Evolutionary conservation across 2,329 filamentous ascomycete genomes (phyloP), one percentile per base, ranked within the genome.

Genomic region (Exophiala sp.): DNA sequence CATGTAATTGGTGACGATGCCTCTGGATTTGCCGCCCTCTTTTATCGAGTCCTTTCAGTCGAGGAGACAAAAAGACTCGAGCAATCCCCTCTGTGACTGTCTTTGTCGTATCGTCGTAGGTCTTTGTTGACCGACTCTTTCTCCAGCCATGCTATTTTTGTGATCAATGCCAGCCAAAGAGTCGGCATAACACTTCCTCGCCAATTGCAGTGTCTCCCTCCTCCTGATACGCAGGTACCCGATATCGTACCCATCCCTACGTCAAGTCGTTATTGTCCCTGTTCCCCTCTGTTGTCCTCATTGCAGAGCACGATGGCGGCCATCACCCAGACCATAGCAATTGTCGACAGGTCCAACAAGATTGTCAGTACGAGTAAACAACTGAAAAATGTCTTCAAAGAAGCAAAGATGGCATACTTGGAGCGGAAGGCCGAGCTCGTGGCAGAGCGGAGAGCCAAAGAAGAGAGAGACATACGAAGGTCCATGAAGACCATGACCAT

Each of bases 361-460:
- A 83, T 95, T 43, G 87, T 95, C 61, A 90, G 83, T 75, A 93
- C 85, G 52, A 88, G 88, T 64, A 95, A 94, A 71, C 87, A 95
- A 62, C 75, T 97, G 19, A 80, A 94, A 64, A 84, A 82, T 65
- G 85, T 96, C 64, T 94, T 95, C 76, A 95, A 88, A 67, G 89
- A 96, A 66, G 91, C 90, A 57, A 88, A 88, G 65, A 81, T 83
- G 46, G 86, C 87, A 51, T 97, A 97, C 70, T 79, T 83, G 50
- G 88, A 95, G 64, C 87, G 87, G 64, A 95, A 94, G 68, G 85
- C 87, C 5, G 82, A 89, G 60, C 78, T 95, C 61, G 82, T 82
- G 65, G 81, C 83, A 16, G 81, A 87, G 59, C 79, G 82, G 62
- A 82, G 83, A 62, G 73, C 73, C 32, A 75, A 76, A 55, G 63